Evolutionary conservation across 1,284 basidiomycete genomes (phyloP), one percentile per base, ranked within the genome.

Genomic region (Phenoliferia sp.): DNA sequence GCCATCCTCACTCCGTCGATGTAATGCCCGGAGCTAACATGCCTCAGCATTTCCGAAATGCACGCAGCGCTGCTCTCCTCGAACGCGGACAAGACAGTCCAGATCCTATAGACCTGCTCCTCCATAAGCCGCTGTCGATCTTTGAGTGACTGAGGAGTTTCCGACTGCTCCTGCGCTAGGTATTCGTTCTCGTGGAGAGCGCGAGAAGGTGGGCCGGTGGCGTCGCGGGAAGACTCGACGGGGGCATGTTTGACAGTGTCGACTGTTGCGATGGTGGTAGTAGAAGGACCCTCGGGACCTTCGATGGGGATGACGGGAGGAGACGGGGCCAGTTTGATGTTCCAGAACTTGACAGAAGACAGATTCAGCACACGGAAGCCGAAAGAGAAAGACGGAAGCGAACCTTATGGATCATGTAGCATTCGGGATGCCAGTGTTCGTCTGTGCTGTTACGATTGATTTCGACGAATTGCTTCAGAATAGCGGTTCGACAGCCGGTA

Each of bases 391-490:
- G 19, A 33, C 5, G 33, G 69, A 54, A 29, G 55, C 83, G 65
- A 68, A 92, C 92, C 84, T 96, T 98, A 82, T 98, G 95, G 76
- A 99, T 98, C 94, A 99, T 98, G 80, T 99, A 98, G 80, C 95
- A 99, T 81, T 99, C 95, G 61, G 95, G 95, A 84, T 99, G 95
- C 95, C 96, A 99, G 78, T 96, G 98, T 82, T 99, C 96, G 81
- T 99, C 94, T 67, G 88, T 85, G 84, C 92, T 92, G 81, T 98
- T 99, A 71, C 95, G 86, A 78, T 99, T 99, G 82, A 99, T 98
- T 82, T 99, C 95, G 69, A 99, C 95, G 77, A 98, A 99, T 79
- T 99, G 95, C 81, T 99, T 99, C 75, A 99, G 82, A 73, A 99
- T 99, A n/a, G 96, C 96, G 65, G 90, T 96, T 75, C 88, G 91